A percentile compares a stretch with the other conserved stretches of the same genome.
Conservation (phyloP, 2,329 filamentous ascomycete genomes). For the Trichoderma pleuroti region DNA sequence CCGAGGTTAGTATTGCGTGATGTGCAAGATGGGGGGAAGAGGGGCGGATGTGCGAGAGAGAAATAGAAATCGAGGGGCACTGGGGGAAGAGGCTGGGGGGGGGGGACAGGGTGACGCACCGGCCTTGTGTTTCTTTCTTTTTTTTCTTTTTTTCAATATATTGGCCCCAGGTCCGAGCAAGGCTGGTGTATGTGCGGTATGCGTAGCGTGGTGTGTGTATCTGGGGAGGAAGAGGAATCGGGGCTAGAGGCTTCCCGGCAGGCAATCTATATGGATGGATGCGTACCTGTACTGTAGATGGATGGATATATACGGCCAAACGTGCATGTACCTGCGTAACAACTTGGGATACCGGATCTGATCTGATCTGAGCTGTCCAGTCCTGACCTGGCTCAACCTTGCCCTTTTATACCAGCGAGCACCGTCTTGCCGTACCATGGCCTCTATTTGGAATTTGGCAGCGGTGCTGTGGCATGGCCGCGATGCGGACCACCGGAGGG, state of each 20-base stretch:
- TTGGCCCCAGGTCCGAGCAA: not conserved
- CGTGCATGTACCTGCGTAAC: not conserved
- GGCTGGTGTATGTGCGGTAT: not conserved
- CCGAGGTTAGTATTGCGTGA: not conserved
- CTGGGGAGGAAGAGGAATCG: not conserved
- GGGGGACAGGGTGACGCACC: not conserved
- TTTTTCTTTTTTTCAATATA: not conserved
- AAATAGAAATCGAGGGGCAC: not conserved
- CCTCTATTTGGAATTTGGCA: conserved; percentile 4
- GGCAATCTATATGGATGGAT: not conserved
- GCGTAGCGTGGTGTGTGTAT: not conserved
- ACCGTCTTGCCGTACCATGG: not conserved
- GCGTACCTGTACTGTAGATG: not conserved
- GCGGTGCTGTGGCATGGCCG: not conserved
- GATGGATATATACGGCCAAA: not conserved
- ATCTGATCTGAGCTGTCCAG: too few species aligned
- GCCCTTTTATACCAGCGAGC: not conserved
- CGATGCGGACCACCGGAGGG: conserved; percentile 12
- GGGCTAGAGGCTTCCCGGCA: not conserved
- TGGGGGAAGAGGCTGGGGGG: not conserved
- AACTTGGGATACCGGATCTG: not conserved
- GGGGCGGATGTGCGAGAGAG: not conserved
- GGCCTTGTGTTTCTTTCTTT: not conserved
- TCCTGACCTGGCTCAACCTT: not conserved
- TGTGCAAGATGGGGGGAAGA: not conserved